Evolutionary conservation across 2,329 filamentous ascomycete genomes (phyloP), one percentile per base, ranked within the genome.

Genomic region (Calcarisporium arbuscula): DNA sequence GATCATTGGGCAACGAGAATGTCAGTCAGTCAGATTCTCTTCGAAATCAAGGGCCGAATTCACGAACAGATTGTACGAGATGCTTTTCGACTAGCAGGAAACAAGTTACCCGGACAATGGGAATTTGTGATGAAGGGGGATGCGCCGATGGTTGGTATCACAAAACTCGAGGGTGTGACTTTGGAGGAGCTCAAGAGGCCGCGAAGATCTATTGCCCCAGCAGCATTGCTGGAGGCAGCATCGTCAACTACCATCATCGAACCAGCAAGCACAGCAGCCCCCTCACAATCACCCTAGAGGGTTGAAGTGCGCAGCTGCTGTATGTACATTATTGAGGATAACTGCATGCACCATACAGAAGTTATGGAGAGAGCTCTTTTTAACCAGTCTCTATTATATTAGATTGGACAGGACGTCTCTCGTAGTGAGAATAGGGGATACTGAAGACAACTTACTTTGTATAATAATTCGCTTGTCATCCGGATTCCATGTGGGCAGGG

Each of bases 111-210:
- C 32, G 88, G 86, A 88, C 70, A 83, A 55, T 98, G 87, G 67
- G 88, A 95, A 55, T 95, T 96, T 55, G 88, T 95, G 21, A 87
- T 82, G 68, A 95, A 86, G 64, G 88, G 87, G 7, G 92, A 95
- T 50, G 72, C 88, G 4, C 80, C 92, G 0, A 76, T 95, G 23
- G 90, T 98, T 55, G 92, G 92, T 19, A 79, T 95, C 43, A 96
- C 89, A 15, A 95, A 95, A 62, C 64, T 98, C 35, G 77, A 87
- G 40, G 88, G 88, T 8, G 60, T 94, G 19, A 94, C 88, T 16
- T 62, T 90, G 51, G 86, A 90, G 49, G 81, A 84, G 27, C 65
- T 98, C 55, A 92, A 87, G 69, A 77, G 80, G 50, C 85, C 89
- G 31, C 77, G 88, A 61, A 75, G 79, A 54, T 71, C 77, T 52